phyloP scores from a whole-genome alignment of 768 basidiomycete species.

The Macrolepiota fuliginosa region DNA sequence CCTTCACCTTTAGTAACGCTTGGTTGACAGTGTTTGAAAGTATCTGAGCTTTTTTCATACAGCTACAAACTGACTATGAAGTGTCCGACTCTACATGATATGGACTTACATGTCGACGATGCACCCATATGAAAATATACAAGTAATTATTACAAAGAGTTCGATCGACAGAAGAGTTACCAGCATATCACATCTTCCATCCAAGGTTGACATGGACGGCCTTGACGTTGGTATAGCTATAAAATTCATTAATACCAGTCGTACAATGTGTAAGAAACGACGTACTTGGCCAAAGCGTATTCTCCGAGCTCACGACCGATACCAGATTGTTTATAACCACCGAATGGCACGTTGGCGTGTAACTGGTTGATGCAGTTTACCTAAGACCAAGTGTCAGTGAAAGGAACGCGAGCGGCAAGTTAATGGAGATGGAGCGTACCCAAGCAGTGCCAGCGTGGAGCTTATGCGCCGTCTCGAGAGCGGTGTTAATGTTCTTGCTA shows the following conservation, averaged over 20 bases:
- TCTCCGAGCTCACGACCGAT: slow-evolving; percentile 81
- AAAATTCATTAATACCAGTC: slow-evolving; percentile 5
- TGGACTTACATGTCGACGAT: too few species aligned
- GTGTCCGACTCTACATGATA: too few species aligned
- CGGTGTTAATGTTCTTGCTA: slow-evolving; percentile 73
- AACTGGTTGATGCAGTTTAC: slow-evolving; percentile 50
- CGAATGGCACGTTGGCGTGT: slow-evolving; percentile 68
- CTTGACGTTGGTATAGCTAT: slow-evolving; percentile 66
- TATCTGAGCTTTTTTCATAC: too few species aligned
- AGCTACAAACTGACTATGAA: too few species aligned
- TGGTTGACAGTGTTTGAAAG: too few species aligned
- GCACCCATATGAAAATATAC: background rate
- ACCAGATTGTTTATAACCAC: slow-evolving; percentile 83
- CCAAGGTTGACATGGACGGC: slow-evolving; percentile 66
- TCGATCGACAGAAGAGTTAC: background rate
- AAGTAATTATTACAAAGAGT: background rate
- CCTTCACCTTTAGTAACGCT: too few species aligned
- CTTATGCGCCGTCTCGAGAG: slow-evolving; percentile 66
- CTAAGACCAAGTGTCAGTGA: slow-evolving; percentile 18
- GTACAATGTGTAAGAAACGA: background rate
- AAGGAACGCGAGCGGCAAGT: background rate
- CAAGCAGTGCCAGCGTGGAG: slow-evolving; percentile 83
- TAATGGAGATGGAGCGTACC: slow-evolving; percentile 34
- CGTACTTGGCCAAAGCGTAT: slow-evolving; percentile 65
- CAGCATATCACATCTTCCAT: slow-evolving; percentile 21